Conservation (phyloP, 2,329 filamentous ascomycete genomes). For the Chrysosphaeria jannelii region DNA sequence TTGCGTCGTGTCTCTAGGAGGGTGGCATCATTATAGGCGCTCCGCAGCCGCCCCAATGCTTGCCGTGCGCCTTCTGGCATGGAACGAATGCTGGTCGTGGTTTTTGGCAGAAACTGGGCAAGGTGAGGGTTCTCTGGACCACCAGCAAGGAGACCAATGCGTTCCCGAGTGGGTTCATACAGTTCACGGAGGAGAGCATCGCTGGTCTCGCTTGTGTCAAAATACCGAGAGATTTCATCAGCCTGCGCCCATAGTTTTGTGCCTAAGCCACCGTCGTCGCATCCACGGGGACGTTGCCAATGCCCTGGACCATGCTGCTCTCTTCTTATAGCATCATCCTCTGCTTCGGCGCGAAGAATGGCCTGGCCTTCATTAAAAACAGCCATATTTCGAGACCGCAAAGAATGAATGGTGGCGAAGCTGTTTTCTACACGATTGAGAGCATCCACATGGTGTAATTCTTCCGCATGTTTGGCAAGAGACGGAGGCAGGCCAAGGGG, state of each 20-base stretch:
- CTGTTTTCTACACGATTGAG: conserved; percentile 46
- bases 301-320: conserved; percentile 61
- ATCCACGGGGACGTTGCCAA: conserved; percentile 45
- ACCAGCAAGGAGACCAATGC: conserved; percentile 40
- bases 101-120: conserved; percentile 72
- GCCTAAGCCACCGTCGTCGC: conserved; percentile 34
- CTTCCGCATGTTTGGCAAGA: conserved; percentile 69
- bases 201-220: conserved; percentile 29
- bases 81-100: conserved; percentile 29
- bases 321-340: conserved; percentile 51
- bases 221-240: conserved; percentile 60
- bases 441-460: conserved; percentile 73
- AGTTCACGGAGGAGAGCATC: conserved; percentile 42
- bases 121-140: conserved; percentile 56
- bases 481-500: conserved; percentile 68
- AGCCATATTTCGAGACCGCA: conserved; percentile 50
- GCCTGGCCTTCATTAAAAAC: conserved; percentile 63
- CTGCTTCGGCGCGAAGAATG: conserved; percentile 46
- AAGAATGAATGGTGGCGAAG: conserved; percentile 66
- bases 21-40: conserved; percentile 57
- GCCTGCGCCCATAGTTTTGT: conserved; percentile 35
- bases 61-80: conserved; percentile 58
- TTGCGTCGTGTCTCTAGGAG: conserved; percentile 55
- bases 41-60: conserved; percentile 46
- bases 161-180: conserved; percentile 41